phyloP scores from a whole-genome alignment of 768 basidiomycete genomes.

The Suillus subaureus region DNA sequence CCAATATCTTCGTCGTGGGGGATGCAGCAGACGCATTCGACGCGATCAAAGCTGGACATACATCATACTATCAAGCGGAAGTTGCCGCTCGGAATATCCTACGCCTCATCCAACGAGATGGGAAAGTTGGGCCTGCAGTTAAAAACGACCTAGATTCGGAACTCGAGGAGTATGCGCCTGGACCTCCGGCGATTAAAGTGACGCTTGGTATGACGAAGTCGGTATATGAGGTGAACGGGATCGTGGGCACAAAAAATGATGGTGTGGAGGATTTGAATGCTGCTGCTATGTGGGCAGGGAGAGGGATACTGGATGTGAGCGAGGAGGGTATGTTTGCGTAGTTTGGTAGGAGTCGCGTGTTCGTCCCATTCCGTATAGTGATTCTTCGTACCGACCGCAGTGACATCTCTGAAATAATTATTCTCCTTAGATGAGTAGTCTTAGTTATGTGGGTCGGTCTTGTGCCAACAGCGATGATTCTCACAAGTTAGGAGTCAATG shows the following conservation, averaged over 20 bases:
- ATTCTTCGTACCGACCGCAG: neutral
- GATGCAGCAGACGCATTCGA: slow-evolving; percentile 68
- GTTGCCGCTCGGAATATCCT: slow-evolving; percentile 60
- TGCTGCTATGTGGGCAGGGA: slow-evolving; percentile 47
- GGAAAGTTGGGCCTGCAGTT: neutral
- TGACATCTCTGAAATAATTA: too few relatives aligned
- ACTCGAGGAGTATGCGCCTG: slow-evolving; percentile 50
- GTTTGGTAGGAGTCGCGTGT: too few relatives aligned
- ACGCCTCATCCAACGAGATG: slow-evolving; percentile 39
- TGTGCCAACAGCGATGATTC: too few relatives aligned
- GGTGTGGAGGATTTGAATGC: slow-evolving; percentile 52
- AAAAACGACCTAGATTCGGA: neutral
- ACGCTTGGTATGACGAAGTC: slow-evolving; percentile 56
- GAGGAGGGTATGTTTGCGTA: slow-evolving; percentile 30
- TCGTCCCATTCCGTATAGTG: neutral
- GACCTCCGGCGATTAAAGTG: slow-evolving; percentile 59
- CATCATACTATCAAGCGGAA: slow-evolving; percentile 52
- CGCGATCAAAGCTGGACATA: slow-evolving; percentile 62
- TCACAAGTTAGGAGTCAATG: too few relatives aligned
- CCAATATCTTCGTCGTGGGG: slow-evolving; percentile 62
- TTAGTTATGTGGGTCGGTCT: too few relatives aligned
- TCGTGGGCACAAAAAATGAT: slow-evolving; percentile 46
- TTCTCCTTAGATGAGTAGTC: too few relatives aligned
- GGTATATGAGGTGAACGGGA: slow-evolving; percentile 49
- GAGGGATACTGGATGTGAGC: slow-evolving; percentile 43